Evolutionary conservation across 1,139 yeast genomes (phyloP).

Genomic region (Debaryomyces coudertii): DNA sequence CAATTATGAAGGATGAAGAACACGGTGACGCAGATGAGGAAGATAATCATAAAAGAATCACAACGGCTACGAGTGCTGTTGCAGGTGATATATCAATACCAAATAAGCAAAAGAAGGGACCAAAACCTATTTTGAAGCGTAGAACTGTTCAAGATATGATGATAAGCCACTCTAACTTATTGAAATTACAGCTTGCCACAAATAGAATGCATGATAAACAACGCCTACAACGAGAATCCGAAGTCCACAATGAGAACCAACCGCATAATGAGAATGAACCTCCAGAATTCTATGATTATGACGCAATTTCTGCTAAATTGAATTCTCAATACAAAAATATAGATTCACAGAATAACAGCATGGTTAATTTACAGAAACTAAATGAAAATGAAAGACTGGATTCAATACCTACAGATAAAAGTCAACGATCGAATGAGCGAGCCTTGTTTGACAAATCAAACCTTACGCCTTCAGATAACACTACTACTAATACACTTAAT

Average conservation of each 20-base stretch:
- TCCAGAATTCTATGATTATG: slow-evolving; percentile 57
- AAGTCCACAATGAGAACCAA: slow-evolving; percentile 21
- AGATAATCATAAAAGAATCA: slow-evolving; percentile 24
- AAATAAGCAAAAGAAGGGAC: slow-evolving; percentile 32
- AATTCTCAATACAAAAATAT: slow-evolving; percentile 54
- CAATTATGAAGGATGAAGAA: slow-evolving; percentile 56
- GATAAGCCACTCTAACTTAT: slow-evolving; percentile 58
- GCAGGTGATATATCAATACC: slow-evolving; percentile 51
- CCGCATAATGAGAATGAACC: slow-evolving; percentile 23
- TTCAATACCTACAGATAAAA: not conserved
- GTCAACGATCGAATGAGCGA: not conserved
- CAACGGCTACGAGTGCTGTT: slow-evolving; percentile 46
- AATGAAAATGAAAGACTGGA: not conserved
- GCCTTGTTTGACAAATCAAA: not conserved
- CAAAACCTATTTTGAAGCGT: slow-evolving; percentile 81
- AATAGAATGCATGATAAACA: slow-evolving; percentile 35
- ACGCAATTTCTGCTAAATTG: slow-evolving; percentile 59
- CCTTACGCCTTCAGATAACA: not conserved
- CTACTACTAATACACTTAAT: not conserved
- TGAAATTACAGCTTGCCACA: slow-evolving; percentile 50
- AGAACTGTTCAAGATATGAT: slow-evolving; percentile 78
- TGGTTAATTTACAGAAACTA: slow-evolving; percentile 16
- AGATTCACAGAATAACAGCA: slow-evolving; percentile 18
- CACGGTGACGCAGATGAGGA: slow-evolving; percentile 32
- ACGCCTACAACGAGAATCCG: slow-evolving; percentile 28